A percentile compares a stretch with the other conserved stretches of the same genome.
Conservation (phyloP, 345 rosid species). For the Populus tremula region DNA sequence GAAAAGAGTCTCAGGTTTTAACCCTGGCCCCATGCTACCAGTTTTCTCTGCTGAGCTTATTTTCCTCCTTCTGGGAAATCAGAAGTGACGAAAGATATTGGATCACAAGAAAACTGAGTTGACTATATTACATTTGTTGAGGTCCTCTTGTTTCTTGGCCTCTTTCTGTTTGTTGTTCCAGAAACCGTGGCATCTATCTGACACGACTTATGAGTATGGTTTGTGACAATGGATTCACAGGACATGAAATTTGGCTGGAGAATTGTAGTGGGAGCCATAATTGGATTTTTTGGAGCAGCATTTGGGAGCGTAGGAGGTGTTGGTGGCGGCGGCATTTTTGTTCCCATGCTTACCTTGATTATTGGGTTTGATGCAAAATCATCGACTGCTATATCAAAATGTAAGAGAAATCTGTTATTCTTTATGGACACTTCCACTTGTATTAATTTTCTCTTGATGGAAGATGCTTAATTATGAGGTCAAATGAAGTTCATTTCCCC, state of each 20-base stretch:
- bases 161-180: background rate
- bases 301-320: slow-evolving; percentile 57
- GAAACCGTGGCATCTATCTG: background rate
- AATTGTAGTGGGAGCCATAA: slow-evolving; percentile 37
- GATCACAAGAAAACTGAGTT: too few species aligned
- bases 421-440: background rate
- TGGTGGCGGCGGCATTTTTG: slow-evolving; percentile 53
- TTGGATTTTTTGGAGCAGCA: slow-evolving; percentile 53
- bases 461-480: background rate
- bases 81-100: too few species aligned
- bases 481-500: background rate
- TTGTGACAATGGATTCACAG: slow-evolving; percentile 22
- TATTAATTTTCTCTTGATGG: slow-evolving; percentile 2
- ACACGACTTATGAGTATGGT: background rate
- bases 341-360: slow-evolving; percentile 50
- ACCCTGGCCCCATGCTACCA: background rate
- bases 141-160: background rate
- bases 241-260: slow-evolving; percentile 40
- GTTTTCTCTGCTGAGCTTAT: too few species aligned
- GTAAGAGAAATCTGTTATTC: slow-evolving; percentile 19
- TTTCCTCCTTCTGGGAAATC: too few species aligned
- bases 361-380: slow-evolving; percentile 53
- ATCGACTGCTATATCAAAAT: slow-evolving; percentile 49
- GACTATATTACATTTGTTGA: background rate
- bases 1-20: background rate